Evolutionary conservation across 768 basidiomycete genomes (phyloP), one percentile per base, ranked within the genome.

Genomic region (Serendipita sp.): DNA sequence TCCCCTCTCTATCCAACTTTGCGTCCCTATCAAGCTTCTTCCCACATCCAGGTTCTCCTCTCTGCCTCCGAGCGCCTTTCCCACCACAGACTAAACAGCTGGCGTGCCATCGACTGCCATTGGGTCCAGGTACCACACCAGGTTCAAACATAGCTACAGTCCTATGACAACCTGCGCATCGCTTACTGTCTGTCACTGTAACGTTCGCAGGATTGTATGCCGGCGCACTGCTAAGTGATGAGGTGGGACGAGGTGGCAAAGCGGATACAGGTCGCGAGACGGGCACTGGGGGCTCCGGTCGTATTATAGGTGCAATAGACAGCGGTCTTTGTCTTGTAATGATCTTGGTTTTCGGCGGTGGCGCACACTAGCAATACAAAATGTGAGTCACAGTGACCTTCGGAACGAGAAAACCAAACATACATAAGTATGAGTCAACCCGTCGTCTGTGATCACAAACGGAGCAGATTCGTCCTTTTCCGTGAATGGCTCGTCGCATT

Each of bases 1-100:
- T 79, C 0, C 85, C 85, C 43, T 84, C 81, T 8, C 73, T 75
- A 69, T 86, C 87, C 36, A 76, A 79, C 73, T 87, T 91, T 11
- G 90, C 90, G 29, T 84, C 88, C 67, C 87, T 88, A 70, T 92
- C 90, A 13, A 91, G 73, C 67, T 79, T 83, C 75, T 92, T 92
- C 8, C 88, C 86, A 68, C 90, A 92, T 6, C 89, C 89, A 6
- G 87, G 83, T 66, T 80, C 79, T 23, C 77, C 81, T 55, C 78
- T 80, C 66, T 80, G 81, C 74, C 68, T 80, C 73, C 74, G 71
- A 63, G 74, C 76, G 33, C 74, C 73, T 71, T 82, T 87, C 0
- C 90, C 90, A 0, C 90, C 90, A 69, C 90, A 92, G 3, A 89
- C 78, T 58, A 92, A 77, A 72, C 90, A 92, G 44, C 78, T 70